Evolutionary conservation across 2,329 filamentous ascomycete genomes (phyloP).

Genomic region (Penicillium griseofulvum): DNA sequence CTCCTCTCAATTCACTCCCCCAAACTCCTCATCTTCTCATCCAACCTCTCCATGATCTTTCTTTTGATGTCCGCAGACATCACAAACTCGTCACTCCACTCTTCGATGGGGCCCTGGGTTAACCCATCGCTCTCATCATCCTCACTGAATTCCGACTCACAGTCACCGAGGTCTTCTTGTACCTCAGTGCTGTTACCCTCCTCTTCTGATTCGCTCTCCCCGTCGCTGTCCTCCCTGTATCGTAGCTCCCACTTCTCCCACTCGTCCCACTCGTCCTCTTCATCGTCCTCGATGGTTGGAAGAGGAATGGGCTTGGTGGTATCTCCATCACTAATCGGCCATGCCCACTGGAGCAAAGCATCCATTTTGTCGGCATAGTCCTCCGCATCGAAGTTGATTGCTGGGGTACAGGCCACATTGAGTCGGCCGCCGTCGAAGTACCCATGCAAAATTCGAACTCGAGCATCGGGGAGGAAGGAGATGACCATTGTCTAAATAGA

Average conservation of each 20-base stretch:
- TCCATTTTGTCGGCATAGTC: constrained; percentile 4
- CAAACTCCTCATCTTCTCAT: background rate
- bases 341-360: constrained; percentile 9
- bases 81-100: background rate
- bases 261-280: constrained; percentile 3
- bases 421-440: constrained; percentile 7
- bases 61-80: background rate
- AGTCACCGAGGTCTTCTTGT: background rate
- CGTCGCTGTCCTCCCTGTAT: background rate
- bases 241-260: background rate
- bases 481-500: constrained; percentile 8
- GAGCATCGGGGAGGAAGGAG: constrained; percentile 8
- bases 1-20: background rate
- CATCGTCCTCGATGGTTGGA: constrained; percentile 7
- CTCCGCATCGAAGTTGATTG: constrained; percentile 6
- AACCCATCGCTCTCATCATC: background rate
- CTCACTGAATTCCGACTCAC: background rate
- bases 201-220: background rate
- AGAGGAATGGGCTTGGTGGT: constrained; percentile 7
- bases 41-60: background rate
- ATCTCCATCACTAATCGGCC: background rate
- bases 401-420: constrained; percentile 7
- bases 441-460: constrained; percentile 11
- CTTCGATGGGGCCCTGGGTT: background rate
- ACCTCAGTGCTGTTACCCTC: background rate